Evolutionary conservation across 2,329 filamentous ascomycete genomes (phyloP).

Genomic region (Phialophora tarda): DNA sequence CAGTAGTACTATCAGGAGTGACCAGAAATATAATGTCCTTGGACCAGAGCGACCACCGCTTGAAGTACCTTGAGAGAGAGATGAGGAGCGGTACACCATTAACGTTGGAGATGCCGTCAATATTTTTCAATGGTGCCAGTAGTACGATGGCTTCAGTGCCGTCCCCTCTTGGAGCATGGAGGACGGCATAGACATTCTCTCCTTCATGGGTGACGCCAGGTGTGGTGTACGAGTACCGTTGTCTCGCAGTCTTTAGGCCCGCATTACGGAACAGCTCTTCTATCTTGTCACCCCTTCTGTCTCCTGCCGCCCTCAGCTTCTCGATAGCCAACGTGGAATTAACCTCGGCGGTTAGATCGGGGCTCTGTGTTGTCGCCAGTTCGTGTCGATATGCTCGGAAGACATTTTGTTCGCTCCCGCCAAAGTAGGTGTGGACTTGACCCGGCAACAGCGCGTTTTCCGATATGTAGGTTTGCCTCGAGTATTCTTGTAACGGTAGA

Average conservation of each 20-base stretch:
- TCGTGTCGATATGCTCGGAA: conserved; percentile 90
- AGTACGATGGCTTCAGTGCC: conserved; percentile 96
- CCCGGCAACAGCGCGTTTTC: conserved; percentile 95
- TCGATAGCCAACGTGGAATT: conserved; percentile 53
- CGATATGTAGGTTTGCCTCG: conserved; percentile 90
- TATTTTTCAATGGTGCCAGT: conserved; percentile 85
- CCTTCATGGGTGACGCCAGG: conserved; percentile 75
- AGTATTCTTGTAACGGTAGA: conserved; percentile 88
- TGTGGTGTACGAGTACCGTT: conserved; percentile 84
- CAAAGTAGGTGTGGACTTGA: conserved; percentile 97
- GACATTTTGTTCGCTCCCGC: conserved; percentile 92
- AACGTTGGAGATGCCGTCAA: conserved; percentile 76
- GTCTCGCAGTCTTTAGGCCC: conserved; percentile 84
- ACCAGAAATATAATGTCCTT: conserved; percentile 97
- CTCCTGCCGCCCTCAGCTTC: conserved; percentile 23
- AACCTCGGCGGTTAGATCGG: conserved; percentile 4
- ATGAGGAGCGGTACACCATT: conserved; percentile 86
- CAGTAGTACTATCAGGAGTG: conserved; percentile 84
- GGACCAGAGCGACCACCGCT: conserved; percentile 96
- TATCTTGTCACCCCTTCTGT: conserved; percentile 62
- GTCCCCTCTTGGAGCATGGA: conserved; percentile 92
- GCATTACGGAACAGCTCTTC: conserved; percentile 76
- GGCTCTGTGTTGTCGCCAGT: conserved; percentile 59
- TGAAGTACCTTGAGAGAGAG: conserved; percentile 91
- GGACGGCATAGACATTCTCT: conserved; percentile 90